Percentiles rank a stretch among this genome's conserved stretches.
These are phyloP conservation scores for Juncus inflexus DNA, from an alignment of 176 grass and related monocot species.

Conservation along the genomic window DNA sequence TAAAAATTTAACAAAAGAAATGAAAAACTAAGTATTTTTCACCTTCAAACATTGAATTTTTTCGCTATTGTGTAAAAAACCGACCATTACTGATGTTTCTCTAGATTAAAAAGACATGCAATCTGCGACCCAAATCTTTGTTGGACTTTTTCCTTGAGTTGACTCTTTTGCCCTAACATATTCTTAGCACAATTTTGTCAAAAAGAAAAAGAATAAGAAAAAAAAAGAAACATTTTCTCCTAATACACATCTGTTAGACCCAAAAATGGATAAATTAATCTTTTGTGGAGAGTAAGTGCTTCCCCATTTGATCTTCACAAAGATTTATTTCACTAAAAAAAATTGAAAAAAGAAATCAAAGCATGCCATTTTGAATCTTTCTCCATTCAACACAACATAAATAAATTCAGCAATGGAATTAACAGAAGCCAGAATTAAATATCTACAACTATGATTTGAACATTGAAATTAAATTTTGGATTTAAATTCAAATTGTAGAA, in stretches of 20 bases:
- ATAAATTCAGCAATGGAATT: not conserved
- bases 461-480: too few species aligned
- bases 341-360: not conserved
- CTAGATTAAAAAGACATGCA: too few species aligned
- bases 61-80: too few species aligned
- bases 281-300: slow-evolving; percentile 23
- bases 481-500: too few species aligned
- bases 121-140: too few species aligned
- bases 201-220: too few species aligned
- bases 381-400: not conserved
- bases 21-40: too few species aligned
- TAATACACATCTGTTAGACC: slow-evolving; percentile 11
- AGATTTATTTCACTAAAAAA: not conserved
- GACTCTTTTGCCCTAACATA: not conserved
- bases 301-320: slow-evolving; percentile 5
- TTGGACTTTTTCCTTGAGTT: not conserved
- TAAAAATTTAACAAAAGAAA: too few species aligned
- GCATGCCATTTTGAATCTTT: slow-evolving; percentile 4
- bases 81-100: too few species aligned
- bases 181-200: too few species aligned
- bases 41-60: too few species aligned
- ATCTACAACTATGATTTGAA: too few species aligned
- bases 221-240: not conserved
- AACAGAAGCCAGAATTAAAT: slow-evolving; percentile 12
- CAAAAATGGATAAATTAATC: not conserved